Evolutionary conservation across 2,329 filamentous ascomycete genomes (phyloP).

Genomic region (Aureobasidium mangrovei): DNA sequence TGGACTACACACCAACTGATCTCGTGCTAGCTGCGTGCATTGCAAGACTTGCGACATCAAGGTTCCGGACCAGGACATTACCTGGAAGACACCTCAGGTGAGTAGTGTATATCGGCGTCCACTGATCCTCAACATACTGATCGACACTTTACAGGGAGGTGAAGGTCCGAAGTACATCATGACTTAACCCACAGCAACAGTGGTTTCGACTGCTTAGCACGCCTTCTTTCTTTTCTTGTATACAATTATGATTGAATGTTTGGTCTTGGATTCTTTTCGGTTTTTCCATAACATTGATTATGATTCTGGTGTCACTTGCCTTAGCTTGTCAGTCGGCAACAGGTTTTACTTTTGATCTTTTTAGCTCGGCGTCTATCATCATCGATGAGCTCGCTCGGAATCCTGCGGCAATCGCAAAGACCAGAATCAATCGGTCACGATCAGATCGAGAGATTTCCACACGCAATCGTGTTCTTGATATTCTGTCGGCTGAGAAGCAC

Average conservation of each 20-base stretch:
- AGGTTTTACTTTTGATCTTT: not conserved
- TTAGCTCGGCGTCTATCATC: not conserved
- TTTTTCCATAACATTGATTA: too few relatives aligned
- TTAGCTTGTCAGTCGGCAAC: too few relatives aligned
- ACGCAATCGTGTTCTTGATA: too few relatives aligned
- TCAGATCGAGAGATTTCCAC: too few relatives aligned
- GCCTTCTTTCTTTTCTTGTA: constrained; percentile 7
- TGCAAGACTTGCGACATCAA: constrained; percentile 99
- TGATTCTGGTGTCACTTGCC: too few relatives aligned
- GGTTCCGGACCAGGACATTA: constrained; percentile 92
- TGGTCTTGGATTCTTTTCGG: not conserved
- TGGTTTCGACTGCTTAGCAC: not conserved
- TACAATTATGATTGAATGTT: not conserved
- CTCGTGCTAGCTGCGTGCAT: constrained; percentile 70
- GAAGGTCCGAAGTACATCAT: constrained; percentile 61
- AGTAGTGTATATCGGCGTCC: not conserved
- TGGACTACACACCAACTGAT: constrained; percentile 22
- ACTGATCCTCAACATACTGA: not conserved
- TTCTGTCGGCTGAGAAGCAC: too few relatives aligned
- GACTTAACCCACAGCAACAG: constrained; percentile 31
- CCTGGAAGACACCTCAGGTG: constrained; percentile 74
- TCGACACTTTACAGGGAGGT: constrained; percentile 43
- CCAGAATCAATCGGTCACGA: not conserved
- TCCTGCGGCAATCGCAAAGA: not conserved
- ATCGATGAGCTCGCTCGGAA: not conserved